Base-by-base conservation (phyloP, 202 grass and related monocot species). In the Cymbopogon flexuosus region DNA sequence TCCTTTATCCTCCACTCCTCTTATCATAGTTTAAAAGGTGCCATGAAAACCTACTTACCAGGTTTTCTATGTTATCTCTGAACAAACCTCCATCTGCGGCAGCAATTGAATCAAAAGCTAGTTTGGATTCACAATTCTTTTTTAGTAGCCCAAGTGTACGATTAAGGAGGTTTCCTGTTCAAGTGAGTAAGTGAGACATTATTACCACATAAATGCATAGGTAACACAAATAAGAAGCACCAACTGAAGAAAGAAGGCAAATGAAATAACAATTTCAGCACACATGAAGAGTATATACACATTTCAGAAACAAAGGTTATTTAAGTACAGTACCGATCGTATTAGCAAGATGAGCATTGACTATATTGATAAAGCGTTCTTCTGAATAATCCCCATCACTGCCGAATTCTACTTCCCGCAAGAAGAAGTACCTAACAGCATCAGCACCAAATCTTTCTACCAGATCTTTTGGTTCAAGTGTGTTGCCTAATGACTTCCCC, bases 401-500 rank as follows among this genome's bases (percentile, higher is more conserved):
- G 62, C 90, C 90, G 8, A 97, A 94, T 87, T 97, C 94, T 65
- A 94, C 94, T 91, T 97, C 94, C 36, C 90, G 81, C 85, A 97
- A 73, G 87, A 97, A 97, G 79, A 97, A 97, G 72, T 94, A 97
- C 72, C 92, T 89, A 76, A 97, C 94, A 85, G 94, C 88, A 88
- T 97, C 88, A 36, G 72, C 81, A 78, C 94, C 92, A 89, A 94
- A 97, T 84, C 82, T 89, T 54, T 79, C 61, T 39, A 97, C 92
- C 57, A 97, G 79, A 87, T 97, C 92, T 31, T 91, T 97, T 14
- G 92, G 92, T 83, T 97, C 94, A 76, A 97, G 90, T 62, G 92
- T 97, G 82, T 97, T 97, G 70, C 94, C 94, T 71, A 97, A 77
- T 79, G 94, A 97, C 88, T 97, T 97, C 15, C 94, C 94, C 94